Evolutionary conservation across 1,284 basidiomycete species (phyloP), one percentile per base, ranked within the genome.

Genomic region (Cutaneotrichosporon cutaneum): DNA sequence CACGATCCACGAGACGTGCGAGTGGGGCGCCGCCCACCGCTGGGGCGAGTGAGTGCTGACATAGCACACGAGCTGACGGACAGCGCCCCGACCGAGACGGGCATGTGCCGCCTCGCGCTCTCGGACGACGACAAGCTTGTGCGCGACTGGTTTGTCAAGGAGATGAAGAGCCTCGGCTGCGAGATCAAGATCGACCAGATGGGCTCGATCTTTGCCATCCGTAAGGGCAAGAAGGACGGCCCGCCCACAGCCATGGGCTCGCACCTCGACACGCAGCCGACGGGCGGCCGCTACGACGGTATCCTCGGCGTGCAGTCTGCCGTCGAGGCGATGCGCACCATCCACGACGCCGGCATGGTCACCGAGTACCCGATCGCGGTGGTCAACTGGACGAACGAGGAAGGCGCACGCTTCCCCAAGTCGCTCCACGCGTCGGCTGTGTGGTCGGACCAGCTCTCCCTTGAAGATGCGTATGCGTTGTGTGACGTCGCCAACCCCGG

Each of bases 141-240:
- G 16, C 68, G 75, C 54, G 63, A 70, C 27, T 77, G 75, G 75
- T 71, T 76, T 53, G 59, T 66, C 18, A 51, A 61, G 21, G 70
- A 76, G 63, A 65, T 68, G 45, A 54, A 66, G 44, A 62, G 62
- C 27, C 68, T 77, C 2, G 75, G 73, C 0, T 77, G 74, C 60
- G 54, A 59, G 16, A 68, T 76, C 48, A 69, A 65, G n/a, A 61
- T 71, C 9, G 70, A 72, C 56, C 21, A 59, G 24, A 76, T 77
- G 72, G 75, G 75, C 13, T 75, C 76, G 66, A 74, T 74, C 66
- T 77, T 75, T 53, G 68, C 71, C 24, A 63, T 72, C 26, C 65
- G 67, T 0, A 57, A 61, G 5, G 74, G 73, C n/a, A 61, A 61
- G 52, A 51, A 57, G 27, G 58, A 59, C 16, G 60, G 60, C 4